Evolutionary conservation across 164 flowering plant species (phyloP).

Genomic region (Houttuynia cordata): DNA sequence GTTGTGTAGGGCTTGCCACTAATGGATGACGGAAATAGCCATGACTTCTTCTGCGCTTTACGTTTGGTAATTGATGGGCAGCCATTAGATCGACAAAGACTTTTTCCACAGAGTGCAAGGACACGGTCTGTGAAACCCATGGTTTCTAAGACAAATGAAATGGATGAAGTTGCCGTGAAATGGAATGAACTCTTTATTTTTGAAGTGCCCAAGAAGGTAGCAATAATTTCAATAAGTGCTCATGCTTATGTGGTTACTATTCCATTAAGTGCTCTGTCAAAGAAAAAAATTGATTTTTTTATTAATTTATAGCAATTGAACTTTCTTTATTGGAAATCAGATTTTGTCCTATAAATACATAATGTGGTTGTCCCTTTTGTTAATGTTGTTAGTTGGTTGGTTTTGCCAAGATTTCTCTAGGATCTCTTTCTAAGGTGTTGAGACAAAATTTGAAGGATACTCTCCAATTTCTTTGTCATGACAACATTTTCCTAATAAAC

Average conservation of each 20-base stretch:
- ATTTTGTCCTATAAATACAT: too few species aligned
- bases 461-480: too few species aligned
- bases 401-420: too few species aligned
- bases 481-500: too few species aligned
- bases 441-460: too few species aligned
- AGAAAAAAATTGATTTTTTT: background rate
- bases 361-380: too few species aligned
- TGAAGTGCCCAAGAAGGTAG: constrained; percentile 88
- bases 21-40: constrained; percentile 83
- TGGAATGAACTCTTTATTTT: constrained; percentile 97
- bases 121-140: constrained; percentile 81
- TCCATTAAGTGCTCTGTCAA: background rate
- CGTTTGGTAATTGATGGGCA: constrained; percentile 78
- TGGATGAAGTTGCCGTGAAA: constrained; percentile 43
- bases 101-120: constrained; percentile 96
- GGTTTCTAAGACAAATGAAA: constrained; percentile 17
- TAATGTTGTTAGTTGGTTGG: too few species aligned
- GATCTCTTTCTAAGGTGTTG: too few species aligned
- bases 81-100: constrained; percentile 70
- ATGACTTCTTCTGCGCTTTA: constrained; percentile 84
- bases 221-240: background rate
- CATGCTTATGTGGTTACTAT: background rate
- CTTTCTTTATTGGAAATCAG: too few species aligned
- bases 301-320: too few species aligned
- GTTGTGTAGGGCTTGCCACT: constrained; percentile 61